Conservation (phyloP, 2,329 filamentous ascomycete genomes). For the Aspergillus viridinutans region DNA sequence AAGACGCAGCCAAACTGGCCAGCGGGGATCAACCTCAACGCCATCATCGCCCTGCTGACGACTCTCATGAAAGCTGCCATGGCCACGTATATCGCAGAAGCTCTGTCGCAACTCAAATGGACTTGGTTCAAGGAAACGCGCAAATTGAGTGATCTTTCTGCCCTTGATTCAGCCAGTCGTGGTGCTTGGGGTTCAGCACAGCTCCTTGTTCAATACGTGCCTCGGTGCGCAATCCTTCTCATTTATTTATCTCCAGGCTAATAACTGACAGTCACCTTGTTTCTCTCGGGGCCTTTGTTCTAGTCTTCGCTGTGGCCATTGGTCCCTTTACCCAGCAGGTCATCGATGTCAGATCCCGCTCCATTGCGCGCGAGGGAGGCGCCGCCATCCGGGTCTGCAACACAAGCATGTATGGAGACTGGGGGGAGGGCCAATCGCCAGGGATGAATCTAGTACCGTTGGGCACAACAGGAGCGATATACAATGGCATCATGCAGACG, state of each 20-base stretch:
- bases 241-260: neutral
- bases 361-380: constrained; percentile 9
- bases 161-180: constrained; percentile 32
- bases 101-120: constrained; percentile 33
- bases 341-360: constrained; percentile 17
- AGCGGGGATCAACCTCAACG: constrained; percentile 29
- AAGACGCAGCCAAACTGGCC: constrained; percentile 29
- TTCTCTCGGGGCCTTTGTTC: constrained; percentile 25
- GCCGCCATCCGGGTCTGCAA: constrained; percentile 20
- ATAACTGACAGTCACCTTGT: constrained; percentile 18
- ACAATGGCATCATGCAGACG: constrained; percentile 26
- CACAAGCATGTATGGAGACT: constrained; percentile 17
- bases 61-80: constrained; percentile 29
- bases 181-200: constrained; percentile 26
- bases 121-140: constrained; percentile 27
- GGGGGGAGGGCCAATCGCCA: constrained; percentile 14
- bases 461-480: constrained; percentile 24
- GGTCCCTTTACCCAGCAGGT: constrained; percentile 32
- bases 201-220: constrained; percentile 22
- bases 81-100: constrained; percentile 26
- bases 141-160: constrained; percentile 27
- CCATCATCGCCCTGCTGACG: constrained; percentile 26
- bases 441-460: constrained; percentile 22
- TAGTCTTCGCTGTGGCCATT: constrained; percentile 23
- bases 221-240: constrained; percentile 15